A percentile compares a stretch with the other conserved stretches of the same genome.
phyloP scores from a whole-genome alignment of 805 yeast genomes.

The Saturnispora dispora region DNA sequence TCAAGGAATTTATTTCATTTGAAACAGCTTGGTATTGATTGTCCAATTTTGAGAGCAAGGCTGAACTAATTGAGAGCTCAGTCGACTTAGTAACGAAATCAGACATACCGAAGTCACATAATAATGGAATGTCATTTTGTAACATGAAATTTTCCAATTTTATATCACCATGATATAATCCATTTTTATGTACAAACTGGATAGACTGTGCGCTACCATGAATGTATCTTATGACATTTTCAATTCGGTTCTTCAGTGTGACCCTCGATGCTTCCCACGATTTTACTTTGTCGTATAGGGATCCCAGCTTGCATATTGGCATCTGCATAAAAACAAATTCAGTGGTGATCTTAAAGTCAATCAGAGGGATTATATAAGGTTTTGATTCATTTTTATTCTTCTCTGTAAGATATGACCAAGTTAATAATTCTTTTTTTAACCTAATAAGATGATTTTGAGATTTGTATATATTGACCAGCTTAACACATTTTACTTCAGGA shows the following conservation, averaged over 20 bases:
- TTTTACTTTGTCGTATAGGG: slow-evolving; percentile 66
- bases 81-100: slow-evolving; percentile 13
- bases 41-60: background rate
- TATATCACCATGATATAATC: slow-evolving; percentile 73
- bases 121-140: slow-evolving; percentile 38
- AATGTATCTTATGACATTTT: slow-evolving; percentile 30
- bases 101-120: slow-evolving; percentile 91
- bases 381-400: slow-evolving; percentile 40
- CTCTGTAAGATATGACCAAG: slow-evolving; percentile 47
- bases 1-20: background rate
- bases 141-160: slow-evolving; percentile 74
- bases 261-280: slow-evolving; percentile 43
- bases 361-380: slow-evolving; percentile 52
- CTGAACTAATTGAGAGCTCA: background rate
- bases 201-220: slow-evolving; percentile 52
- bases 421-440: slow-evolving; percentile 59
- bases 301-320: slow-evolving; percentile 62
- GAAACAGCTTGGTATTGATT: background rate
- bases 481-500: slow-evolving; percentile 21
- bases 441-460: slow-evolving; percentile 42
- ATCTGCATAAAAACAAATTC: slow-evolving; percentile 61
- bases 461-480: slow-evolving; percentile 27
- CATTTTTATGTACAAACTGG: slow-evolving; percentile 50
- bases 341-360: slow-evolving; percentile 52
- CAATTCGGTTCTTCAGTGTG: slow-evolving; percentile 10